Evolutionary conservation across 129 eudicot genomes (phyloP), one percentile per base, ranked within the genome.

Genomic region (Tanacetum coccineum): DNA sequence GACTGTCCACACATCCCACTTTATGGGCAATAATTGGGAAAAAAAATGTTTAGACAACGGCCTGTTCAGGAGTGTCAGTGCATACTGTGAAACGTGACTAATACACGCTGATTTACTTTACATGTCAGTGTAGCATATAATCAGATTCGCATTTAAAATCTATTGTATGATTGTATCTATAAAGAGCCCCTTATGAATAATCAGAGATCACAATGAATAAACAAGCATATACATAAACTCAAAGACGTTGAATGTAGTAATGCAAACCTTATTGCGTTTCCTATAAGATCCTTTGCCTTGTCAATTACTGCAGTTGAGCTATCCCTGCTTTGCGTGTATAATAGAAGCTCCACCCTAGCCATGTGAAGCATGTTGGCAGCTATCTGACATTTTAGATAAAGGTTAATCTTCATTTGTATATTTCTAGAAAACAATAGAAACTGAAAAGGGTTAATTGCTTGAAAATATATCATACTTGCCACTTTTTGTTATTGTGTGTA

Each of bases 301-400:
- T 83, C 85, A 81, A 87, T 79, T 76, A 83, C 82, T 59, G 74
- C 62, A 46, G 78, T 69, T 61, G 86, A 71, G 55, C 46, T 45
- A 77, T 77, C 54, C 4, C 60, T 64, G 60, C 64, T 74, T 74
- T 79, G 77, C 57, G 65, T 67, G 62, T 66, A 64, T 13, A 75
- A 74, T 48, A 83, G 85, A 70, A 79, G 76, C 70, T 84, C 82
- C 67, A 91, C 79, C 77, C 85, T 81, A 71, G 88, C 96, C 72
- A 91, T 49, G 74, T 79, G 71, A 68, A 91, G 79, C 85, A 85
- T 77, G 79, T 88, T 87, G 67, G 88, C 87, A 36, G 95, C 95
- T 67, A 85, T 70, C 91, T 85, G 83, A 20, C 57, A 22, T 12
- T 21, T 30, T 51, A 20, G 6, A 71, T 32, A 40, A 66, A 39